Conservation (phyloP, 2,329 filamentous ascomycete genomes). For the Apiospora malaysiana region DNA sequence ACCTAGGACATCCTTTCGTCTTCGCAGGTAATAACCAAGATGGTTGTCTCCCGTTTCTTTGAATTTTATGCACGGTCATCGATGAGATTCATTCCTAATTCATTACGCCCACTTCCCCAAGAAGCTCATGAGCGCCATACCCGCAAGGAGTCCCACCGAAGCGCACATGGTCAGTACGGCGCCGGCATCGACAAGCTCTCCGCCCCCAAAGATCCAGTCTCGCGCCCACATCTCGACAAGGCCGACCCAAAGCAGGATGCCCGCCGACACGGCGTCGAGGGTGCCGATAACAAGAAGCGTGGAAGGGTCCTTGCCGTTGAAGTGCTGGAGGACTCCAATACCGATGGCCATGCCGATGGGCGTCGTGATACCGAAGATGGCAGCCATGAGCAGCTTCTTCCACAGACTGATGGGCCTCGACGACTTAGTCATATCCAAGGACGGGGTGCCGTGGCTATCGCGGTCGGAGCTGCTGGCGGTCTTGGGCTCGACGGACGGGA, state of each 20-base stretch:
- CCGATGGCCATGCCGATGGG: conserved; percentile 83
- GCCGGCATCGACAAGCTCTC: conserved; percentile 61
- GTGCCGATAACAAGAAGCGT: conserved; percentile 77
- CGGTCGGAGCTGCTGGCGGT: conserved; percentile 10
- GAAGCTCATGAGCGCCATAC: conserved; percentile 73
- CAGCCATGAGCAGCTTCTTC: conserved; percentile 66
- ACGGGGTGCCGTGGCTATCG: conserved; percentile 24
- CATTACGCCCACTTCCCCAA: conserved; percentile 75
- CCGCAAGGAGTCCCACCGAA: conserved; percentile 60
- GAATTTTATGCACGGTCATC: not conserved
- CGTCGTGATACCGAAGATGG: conserved; percentile 72
- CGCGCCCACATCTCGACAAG: conserved; percentile 80
- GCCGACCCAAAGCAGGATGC: conserved; percentile 80
- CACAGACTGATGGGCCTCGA: conserved; percentile 41
- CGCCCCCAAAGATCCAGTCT: conserved; percentile 69
- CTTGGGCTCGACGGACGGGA: conserved; percentile 11
- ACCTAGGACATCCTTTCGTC: too few relatives aligned
- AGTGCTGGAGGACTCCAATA: conserved; percentile 70
- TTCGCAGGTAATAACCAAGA: too few relatives aligned
- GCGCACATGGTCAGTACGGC: conserved; percentile 55
- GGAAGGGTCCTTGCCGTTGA: conserved; percentile 74
- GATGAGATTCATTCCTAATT: not conserved
- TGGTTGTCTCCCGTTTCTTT: too few relatives aligned
- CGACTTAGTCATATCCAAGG: not conserved
- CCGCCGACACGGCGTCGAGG: conserved; percentile 74